Evolutionary conservation across 352 stramenopile genomes (phyloP).

Genomic region (Globisporangium nodosum): DNA sequence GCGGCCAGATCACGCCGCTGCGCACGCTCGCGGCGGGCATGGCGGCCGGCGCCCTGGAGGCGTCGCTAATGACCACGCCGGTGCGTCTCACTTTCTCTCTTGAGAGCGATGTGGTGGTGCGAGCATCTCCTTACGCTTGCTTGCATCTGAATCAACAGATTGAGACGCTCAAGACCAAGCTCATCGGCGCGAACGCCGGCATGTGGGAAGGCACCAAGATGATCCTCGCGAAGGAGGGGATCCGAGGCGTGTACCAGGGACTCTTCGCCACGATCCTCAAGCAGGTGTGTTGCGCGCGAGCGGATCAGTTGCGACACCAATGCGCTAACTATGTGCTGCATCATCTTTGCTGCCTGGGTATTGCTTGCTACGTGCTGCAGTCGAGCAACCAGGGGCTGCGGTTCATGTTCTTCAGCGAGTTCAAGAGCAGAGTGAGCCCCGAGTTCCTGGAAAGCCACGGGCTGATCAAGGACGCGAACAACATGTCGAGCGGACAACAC

Average conservation of each 20-base stretch:
- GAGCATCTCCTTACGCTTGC: neutral
- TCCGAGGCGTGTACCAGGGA: conserved; percentile 91
- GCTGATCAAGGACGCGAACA: conserved; percentile 65
- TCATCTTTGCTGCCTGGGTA: too few species aligned
- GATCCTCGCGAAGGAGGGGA: conserved; percentile 90
- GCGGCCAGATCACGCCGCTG: conserved; percentile 87
- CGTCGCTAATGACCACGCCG: conserved; percentile 92
- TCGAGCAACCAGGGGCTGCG: conserved; percentile 94
- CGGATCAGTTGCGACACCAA: too few species aligned
- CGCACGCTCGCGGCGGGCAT: conserved; percentile 93
- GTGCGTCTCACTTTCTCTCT: conserved; percentile 18
- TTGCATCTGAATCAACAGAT: conserved; percentile 28
- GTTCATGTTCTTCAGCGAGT: conserved; percentile 98
- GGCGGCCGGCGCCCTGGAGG: conserved; percentile 88
- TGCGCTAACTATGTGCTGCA: too few species aligned
- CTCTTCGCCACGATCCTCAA: conserved; percentile 93
- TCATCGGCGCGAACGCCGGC: conserved; percentile 94
- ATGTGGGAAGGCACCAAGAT: conserved; percentile 89
- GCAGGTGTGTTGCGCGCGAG: conserved; percentile 43
- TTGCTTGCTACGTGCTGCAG: conserved; percentile 10
- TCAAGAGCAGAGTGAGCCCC: conserved; percentile 72
- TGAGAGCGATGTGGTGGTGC: too few species aligned
- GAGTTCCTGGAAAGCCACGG: conserved; percentile 43
- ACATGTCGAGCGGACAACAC: conserved; percentile 60
- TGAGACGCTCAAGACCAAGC: conserved; percentile 97